Evolutionary conservation across 2,329 filamentous ascomycete species (phyloP), one percentile per base, ranked within the genome.

Genomic region (Hypoxylon sp.): DNA sequence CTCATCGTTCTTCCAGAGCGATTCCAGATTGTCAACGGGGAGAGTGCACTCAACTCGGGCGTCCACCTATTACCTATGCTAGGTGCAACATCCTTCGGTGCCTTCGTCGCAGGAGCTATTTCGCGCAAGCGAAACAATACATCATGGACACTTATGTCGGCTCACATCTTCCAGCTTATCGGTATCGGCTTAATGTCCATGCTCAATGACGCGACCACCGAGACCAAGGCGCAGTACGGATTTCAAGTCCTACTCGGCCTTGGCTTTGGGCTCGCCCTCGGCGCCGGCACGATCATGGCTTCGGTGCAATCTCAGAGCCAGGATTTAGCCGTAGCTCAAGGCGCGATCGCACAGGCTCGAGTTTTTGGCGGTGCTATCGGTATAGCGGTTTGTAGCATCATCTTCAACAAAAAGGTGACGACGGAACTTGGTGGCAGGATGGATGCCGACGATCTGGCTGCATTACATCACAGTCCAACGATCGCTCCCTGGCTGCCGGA

Each of bases 291-390:
- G 0, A 86, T 89, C 61, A 83, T 88, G 71, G 86, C 85, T 2
- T 84, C 84, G 47, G 79, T 88, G 12, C 81, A 87, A 48, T 81
- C 84, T 0, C 77, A 81, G 16, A 75, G 78, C 6, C 79, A 79
- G 61, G 83, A 87, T 57, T 78, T 87, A 52, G 87, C 87, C 0
- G 84, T 86, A 1, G 86, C 85, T 0, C 86, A 89, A 69, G 88
- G 87, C 0, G 83, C 86, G 3, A 81, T 89, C 8, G 85, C 87
- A 0, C 87, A 90, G 74, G 82, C 85, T 1, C 82, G 88, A 12
- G 84, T 89, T 0, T 77, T 90, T 1, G 88, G 88, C 0, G 87
- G 88, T 2, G 85, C 85, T 37, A 80, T 89, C 27, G 88, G 87
- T 0, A 80, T 90, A 45, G 84, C 87, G 0, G 74, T 84, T 23